Evolutionary conservation across 1,139 yeast genomes (phyloP), one percentile per base, ranked within the genome.

Genomic region (Zygoascus meyerae): DNA sequence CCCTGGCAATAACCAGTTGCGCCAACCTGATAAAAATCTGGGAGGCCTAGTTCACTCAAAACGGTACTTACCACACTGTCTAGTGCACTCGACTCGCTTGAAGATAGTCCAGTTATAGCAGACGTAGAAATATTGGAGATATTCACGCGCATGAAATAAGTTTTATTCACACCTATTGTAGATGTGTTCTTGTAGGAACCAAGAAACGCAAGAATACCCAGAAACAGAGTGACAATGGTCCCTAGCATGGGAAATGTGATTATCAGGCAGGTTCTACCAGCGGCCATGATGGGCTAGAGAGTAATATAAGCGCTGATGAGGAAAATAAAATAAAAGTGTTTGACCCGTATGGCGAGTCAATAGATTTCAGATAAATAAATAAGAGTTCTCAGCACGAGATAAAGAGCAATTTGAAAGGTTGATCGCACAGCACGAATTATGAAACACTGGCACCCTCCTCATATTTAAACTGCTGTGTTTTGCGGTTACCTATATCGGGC

Each of bases 1-100:
- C 90, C 92, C 55, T 74, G 69, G 64, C 95, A 85, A 66, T 82
- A 84, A 30, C 89, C 90, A 79, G 89, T 83, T 61, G 75, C 72
- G 41, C 87, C 79, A 36, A 83, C 68, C 12, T 81, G 72, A 61
- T 83, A 83, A 26, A 79, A 77, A 43, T 78, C 79, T 5, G 84
- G 69, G 30, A 83, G 65, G 1, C 86, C 86, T 40, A 78, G 59
- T 35, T 62, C 65, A 5, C 56, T 47, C 29, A 57, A 50, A 10
- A 52, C 40, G 11, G 51, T 38, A 17, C 42, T 37, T 42, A 52
- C 49, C 31, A 49, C 52, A 16, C 47, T 34, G 44, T 52, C 50
- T 52, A 53, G 44, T 9, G 33, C 49, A 1, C 52, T 28, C 5
- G 53, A 16, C 11, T 50, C 52, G 5, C 50, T 42, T 2, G 53